A percentile compares a stretch with the other conserved stretches of the same genome.
Conservation (phyloP, 1,139 yeast species). For the Geotrichum candidum region DNA sequence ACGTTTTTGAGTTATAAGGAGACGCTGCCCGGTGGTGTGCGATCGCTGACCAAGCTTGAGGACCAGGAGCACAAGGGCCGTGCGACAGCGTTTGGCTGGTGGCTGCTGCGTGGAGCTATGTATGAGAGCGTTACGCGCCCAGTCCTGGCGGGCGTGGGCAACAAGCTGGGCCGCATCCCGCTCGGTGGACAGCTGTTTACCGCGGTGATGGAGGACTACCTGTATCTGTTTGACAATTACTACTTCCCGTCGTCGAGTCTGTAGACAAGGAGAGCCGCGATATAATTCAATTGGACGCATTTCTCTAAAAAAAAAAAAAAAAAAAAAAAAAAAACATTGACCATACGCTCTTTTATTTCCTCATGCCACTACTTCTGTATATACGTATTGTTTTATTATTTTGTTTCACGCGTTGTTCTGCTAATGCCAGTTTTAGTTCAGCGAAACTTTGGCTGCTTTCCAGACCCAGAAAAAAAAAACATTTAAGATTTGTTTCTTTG, state of each 20-base stretch:
- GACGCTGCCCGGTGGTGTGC: conserved; percentile 28
- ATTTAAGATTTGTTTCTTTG: background rate
- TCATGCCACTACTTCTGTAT: background rate
- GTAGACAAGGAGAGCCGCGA: background rate
- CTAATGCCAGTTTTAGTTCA: background rate
- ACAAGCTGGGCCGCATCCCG: conserved; percentile 31
- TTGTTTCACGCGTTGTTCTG: background rate
- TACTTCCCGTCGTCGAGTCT: conserved; percentile 27
- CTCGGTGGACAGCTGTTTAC: conserved; percentile 26
- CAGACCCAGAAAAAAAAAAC: background rate
- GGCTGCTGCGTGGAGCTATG: conserved; percentile 39
- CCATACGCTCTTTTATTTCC: background rate
- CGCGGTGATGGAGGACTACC: conserved; percentile 36
- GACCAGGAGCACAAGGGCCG: conserved; percentile 33
- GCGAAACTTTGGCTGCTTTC: background rate
- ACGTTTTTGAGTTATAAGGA: conserved; percentile 22
- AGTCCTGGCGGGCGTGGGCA: conserved; percentile 26
- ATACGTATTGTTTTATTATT: background rate
- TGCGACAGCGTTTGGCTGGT: conserved; percentile 36
- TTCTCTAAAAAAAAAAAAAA: background rate
- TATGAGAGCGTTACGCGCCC: conserved; percentile 35
- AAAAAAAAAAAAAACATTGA: background rate
- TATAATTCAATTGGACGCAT: background rate
- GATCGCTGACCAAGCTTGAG: conserved; percentile 34
- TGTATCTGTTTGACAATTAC: conserved; percentile 38